Evolutionary conservation across 2,329 filamentous ascomycete species (phyloP).

Genomic region (Alternaria dauci): DNA sequence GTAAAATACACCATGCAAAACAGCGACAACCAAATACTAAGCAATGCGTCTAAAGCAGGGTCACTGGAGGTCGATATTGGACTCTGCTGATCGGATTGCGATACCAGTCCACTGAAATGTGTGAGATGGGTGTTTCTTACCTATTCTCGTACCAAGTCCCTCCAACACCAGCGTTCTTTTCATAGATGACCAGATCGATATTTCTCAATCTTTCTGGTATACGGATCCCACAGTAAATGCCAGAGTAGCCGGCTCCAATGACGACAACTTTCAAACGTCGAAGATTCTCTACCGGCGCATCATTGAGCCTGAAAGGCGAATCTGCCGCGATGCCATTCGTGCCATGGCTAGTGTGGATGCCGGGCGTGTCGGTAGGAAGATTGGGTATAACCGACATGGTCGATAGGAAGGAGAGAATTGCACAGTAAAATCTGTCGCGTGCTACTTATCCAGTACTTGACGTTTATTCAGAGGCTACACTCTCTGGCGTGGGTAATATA

Average conservation of each 20-base stretch:
- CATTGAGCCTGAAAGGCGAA: conserved; percentile 43
- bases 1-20: not conserved
- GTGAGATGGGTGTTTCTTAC: conserved; percentile 13
- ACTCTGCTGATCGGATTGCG: not conserved
- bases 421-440: not conserved
- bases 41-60: not conserved
- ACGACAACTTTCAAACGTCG: conserved; percentile 55
- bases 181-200: conserved; percentile 53
- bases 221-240: conserved; percentile 56
- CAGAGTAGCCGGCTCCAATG: conserved; percentile 56
- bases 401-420: not conserved
- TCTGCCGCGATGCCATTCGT: conserved; percentile 18
- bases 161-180: conserved; percentile 55
- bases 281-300: conserved; percentile 54
- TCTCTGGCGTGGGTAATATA: conserved; percentile 23
- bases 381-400: conserved; percentile 45
- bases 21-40: not conserved
- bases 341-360: conserved; percentile 14
- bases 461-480: conserved; percentile 14
- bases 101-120: not conserved
- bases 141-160: conserved; percentile 53
- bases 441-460: conserved; percentile 14
- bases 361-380: conserved; percentile 32
- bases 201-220: conserved; percentile 54
- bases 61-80: not conserved